Base-by-base conservation (phyloP, 805 yeast species). In the Diddensiella santjacobensis region DNA sequence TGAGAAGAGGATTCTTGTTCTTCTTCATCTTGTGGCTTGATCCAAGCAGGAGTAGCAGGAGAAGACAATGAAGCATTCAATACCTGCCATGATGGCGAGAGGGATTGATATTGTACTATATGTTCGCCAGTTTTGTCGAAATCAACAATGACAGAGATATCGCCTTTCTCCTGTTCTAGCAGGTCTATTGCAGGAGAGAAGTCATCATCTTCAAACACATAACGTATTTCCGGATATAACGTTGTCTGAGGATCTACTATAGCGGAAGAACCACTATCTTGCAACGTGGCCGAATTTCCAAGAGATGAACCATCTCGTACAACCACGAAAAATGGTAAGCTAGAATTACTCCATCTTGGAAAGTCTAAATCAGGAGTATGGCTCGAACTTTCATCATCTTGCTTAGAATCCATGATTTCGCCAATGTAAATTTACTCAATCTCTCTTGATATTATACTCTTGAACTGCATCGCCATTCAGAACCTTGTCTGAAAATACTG, bases 81-180 rank as follows among this genome's bases (percentile, higher is more conserved):
- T 24, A 67, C 62, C 47, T 69, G 72, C 71, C 71, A 69, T 18
- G 59, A 60, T 1, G 69, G 61, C 10, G 71, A 62, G 6, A 69
- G 55, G 6, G 71, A 66, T 23, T 61, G 58, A 48, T 62, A 62
- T n/a, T 53, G 44, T 5, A 54, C 48, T 4, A 69, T 55, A 2
- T 55, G 49, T 15, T 52, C 51, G 13, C 69, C 71, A 18, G 64
- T 50, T 18, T 52, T 62, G 48, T 69, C 69, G 36, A 69, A 58
- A 49, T 69, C 72, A 4, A 68, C 64, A 4, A 69, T 56, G 4
- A 69, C 53, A 0, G 68, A 58, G 2, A 62, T 51, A 40, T 66
- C 69, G 33, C 58, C 64, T 5, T 52, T 50, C 39, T 53, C 51
- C 37, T 62, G 61, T 26, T 66, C 64, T 17, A 58, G 50, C 5